Conservation (phyloP, 2,329 filamentous ascomycete species). For the Aspergillus novoparasiticus region DNA sequence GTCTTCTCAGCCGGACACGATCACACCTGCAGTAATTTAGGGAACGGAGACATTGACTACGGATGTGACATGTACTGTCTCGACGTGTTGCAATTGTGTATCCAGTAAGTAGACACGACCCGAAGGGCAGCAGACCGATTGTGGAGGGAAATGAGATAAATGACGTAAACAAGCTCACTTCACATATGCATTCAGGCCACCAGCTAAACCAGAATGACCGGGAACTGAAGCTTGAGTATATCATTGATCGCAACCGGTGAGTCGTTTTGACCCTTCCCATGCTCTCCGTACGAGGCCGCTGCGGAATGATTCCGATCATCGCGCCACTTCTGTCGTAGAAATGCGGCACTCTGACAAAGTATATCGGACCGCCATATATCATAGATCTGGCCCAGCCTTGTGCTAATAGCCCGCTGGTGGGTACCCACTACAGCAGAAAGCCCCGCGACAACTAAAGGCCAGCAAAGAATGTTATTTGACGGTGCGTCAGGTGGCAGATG, state of each 20-base stretch:
- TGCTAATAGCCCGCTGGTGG: background rate
- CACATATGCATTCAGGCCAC: background rate
- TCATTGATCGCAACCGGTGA: background rate
- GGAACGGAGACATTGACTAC: background rate
- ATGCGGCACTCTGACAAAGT: background rate
- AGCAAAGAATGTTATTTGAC: slow-evolving; percentile 8
- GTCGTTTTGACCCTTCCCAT: background rate
- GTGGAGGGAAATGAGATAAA: background rate
- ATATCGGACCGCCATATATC: background rate
- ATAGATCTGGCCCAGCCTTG: background rate
- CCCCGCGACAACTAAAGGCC: slow-evolving; percentile 11
- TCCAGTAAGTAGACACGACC: background rate
- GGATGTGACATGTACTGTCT: background rate
- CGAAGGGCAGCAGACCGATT: background rate
- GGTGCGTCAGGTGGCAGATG: background rate
- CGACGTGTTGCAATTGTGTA: background rate
- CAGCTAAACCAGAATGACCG: background rate
- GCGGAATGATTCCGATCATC: background rate
- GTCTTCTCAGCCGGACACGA: background rate
- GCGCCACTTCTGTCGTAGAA: background rate
- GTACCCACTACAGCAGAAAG: background rate
- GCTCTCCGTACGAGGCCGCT: background rate
- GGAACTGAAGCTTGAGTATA: background rate
- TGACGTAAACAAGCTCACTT: background rate
- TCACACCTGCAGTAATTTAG: background rate